These are phyloP conservation scores for Diplogelasinospora grovesii DNA, from an alignment of 495 filamentous ascomycete species.

Conservation along the genomic window DNA sequence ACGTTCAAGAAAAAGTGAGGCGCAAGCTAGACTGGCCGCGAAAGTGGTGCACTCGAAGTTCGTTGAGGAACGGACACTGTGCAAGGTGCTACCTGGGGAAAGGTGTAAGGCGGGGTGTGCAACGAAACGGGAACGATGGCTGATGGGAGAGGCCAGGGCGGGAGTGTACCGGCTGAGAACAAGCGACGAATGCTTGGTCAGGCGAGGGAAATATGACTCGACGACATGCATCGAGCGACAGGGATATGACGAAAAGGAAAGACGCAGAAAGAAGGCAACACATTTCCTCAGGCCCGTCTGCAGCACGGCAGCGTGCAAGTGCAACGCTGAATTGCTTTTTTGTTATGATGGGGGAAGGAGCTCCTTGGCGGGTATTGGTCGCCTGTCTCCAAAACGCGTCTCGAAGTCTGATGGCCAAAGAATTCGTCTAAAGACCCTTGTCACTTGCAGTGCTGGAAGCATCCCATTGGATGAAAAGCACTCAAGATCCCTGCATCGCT, in stretches of 20 bases:
- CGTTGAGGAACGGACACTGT: neutral
- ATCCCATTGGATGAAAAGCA: conserved; percentile 30
- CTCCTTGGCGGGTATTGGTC: conserved; percentile 21
- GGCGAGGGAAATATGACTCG: conserved; percentile 7
- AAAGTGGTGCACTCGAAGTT: conserved; percentile 4
- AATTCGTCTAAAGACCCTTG: conserved; percentile 14
- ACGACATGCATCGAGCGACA: neutral
- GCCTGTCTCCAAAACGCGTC: conserved; percentile 20
- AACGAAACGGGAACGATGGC: neutral
- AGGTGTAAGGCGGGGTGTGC: neutral
- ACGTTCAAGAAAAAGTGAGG: conserved; percentile 28
- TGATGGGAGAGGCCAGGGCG: neutral
- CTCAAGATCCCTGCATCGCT: conserved; percentile 27
- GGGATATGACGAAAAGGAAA: conserved; percentile 1
- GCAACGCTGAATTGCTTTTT: no score
- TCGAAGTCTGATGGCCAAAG: conserved; percentile 12
- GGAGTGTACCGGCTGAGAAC: neutral
- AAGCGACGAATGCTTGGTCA: conserved; percentile 10
- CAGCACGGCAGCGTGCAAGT: conserved; percentile 1
- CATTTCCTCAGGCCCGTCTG: conserved; percentile 8
- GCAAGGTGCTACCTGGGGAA: neutral
- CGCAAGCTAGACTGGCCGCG: conserved; percentile 22
- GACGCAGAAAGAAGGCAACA: conserved; percentile 2
- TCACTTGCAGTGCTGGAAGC: conserved; percentile 15
- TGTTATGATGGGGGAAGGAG: no score